Percentiles rank a stretch among this genome's conserved stretches.
These are phyloP conservation scores for Cetradonia linearis DNA, from an alignment of 495 filamentous ascomycete genomes.

Conservation along the genomic window DNA sequence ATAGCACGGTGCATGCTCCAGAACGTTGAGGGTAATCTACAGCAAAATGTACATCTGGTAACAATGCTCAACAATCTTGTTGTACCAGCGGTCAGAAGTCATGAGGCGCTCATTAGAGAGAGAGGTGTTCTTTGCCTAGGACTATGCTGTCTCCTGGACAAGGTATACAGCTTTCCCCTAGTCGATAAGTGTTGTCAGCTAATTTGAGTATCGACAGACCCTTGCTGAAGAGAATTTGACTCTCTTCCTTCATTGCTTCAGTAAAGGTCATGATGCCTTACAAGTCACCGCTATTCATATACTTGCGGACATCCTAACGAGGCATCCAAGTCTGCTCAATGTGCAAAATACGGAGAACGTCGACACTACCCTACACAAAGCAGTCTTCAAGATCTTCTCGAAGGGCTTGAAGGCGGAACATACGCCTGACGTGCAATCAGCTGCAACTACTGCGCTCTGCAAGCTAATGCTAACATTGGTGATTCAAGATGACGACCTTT, in stretches of 20 bases:
- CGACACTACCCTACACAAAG: conserved; percentile 41
- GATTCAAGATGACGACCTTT: conserved; percentile 54
- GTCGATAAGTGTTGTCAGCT: background rate
- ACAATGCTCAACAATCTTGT: conserved; percentile 95
- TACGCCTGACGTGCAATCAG: conserved; percentile 63
- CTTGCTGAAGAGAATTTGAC: conserved; percentile 88
- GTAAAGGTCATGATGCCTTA: conserved; percentile 78
- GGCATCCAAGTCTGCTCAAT: conserved; percentile 70
- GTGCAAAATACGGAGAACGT: conserved; percentile 27
- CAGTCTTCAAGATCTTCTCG: conserved; percentile 66
- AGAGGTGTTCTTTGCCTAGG: conserved; percentile 81
- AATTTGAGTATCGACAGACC: conserved; percentile 34
- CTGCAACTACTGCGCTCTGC: conserved; percentile 68
- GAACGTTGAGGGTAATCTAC: conserved; percentile 74
- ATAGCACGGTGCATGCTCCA: conserved; percentile 96
- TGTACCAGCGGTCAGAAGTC: conserved; percentile 84
- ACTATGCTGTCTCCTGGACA: conserved; percentile 81
- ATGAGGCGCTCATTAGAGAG: conserved; percentile 88
- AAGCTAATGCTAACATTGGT: conserved; percentile 70
- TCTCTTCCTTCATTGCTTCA: conserved; percentile 92
- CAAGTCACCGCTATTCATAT: conserved; percentile 86
- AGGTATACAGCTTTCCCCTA: conserved; percentile 36
- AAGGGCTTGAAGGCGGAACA: conserved; percentile 62
- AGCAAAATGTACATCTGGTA: conserved; percentile 76
- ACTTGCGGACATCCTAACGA: conserved; percentile 84